Evolutionary conservation across 164 flowering plant genomes (phyloP).

Genomic region (Kingdonia uniflora): DNA sequence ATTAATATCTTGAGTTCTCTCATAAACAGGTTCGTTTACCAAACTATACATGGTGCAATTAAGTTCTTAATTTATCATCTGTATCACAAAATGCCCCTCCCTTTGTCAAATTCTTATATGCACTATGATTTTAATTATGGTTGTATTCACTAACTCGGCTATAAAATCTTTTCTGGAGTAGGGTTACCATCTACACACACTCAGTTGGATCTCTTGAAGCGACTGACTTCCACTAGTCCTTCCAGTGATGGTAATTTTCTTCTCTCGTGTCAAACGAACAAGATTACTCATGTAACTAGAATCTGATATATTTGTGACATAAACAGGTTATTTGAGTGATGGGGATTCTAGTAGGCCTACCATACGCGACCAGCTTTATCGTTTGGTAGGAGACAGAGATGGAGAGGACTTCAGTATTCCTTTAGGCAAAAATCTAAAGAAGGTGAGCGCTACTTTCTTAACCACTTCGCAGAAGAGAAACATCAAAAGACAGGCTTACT

Average conservation of each 20-base stretch:
- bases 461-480: slow-evolving; percentile 89
- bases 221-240: slow-evolving; percentile 51
- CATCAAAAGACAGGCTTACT: slow-evolving; percentile 76
- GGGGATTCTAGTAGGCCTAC: slow-evolving; percentile 30
- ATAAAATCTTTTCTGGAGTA: no score
- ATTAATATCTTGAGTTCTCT: no score
- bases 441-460: slow-evolving; percentile 47
- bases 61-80: no score
- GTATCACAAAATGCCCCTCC: no score
- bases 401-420: slow-evolving; percentile 67
- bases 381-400: slow-evolving; percentile 51
- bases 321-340: slow-evolving; percentile 60
- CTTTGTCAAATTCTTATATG: no score
- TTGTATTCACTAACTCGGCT: no score
- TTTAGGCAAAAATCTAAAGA: slow-evolving; percentile 75
- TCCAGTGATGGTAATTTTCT: slow-evolving; percentile 29
- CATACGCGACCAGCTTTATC: slow-evolving; percentile 63
- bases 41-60: no score
- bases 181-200: slow-evolving; percentile 56
- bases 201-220: slow-evolving; percentile 73
- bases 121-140: no score
- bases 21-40: no score
- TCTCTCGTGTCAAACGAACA: background rate
- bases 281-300: background rate
- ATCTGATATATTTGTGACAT: background rate